A percentile compares a stretch with the other conserved stretches of the same genome.
Conservation (phyloP, 1,284 basidiomycete species). For the Thelephora terrestris region DNA sequence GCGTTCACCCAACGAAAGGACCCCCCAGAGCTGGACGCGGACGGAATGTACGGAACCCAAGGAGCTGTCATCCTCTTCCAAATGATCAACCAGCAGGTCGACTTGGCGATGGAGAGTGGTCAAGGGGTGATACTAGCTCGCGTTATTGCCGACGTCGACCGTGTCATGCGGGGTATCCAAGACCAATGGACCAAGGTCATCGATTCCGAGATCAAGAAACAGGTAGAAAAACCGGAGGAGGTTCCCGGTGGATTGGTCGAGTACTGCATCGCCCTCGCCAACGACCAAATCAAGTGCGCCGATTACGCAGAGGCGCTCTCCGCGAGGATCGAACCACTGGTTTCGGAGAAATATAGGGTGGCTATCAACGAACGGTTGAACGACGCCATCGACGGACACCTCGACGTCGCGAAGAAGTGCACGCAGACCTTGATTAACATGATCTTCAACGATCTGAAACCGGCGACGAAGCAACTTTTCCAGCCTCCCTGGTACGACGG, state of each 20-base stretch:
- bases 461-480: slow-evolving; percentile 84
- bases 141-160: slow-evolving; percentile 82
- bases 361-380: slow-evolving; percentile 83
- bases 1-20: slow-evolving; percentile 79
- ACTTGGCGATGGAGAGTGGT: slow-evolving; percentile 90
- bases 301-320: slow-evolving; percentile 88
- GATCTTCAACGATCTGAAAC: slow-evolving; percentile 91
- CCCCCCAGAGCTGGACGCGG: slow-evolving; percentile 82
- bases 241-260: slow-evolving; percentile 84
- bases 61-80: slow-evolving; percentile 95
- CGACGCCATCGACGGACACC: slow-evolving; percentile 95
- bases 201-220: slow-evolving; percentile 82
- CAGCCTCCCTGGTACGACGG: slow-evolving; percentile 84
- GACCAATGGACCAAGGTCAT: slow-evolving; percentile 81
- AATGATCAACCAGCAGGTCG: slow-evolving; percentile 97
- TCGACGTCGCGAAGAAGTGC: slow-evolving; percentile 97
- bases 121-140: slow-evolving; percentile 90
- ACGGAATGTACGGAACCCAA: slow-evolving; percentile 87
- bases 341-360: slow-evolving; percentile 85
- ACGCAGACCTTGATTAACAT: slow-evolving; percentile 90
- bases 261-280: slow-evolving; percentile 96
- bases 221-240: slow-evolving; percentile 84
- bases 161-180: slow-evolving; percentile 88
- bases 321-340: slow-evolving; percentile 80
- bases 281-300: slow-evolving; percentile 95